Percentiles rank a stretch among this genome's conserved stretches.
phyloP scores from a whole-genome alignment of 306 rosid genomes.

The Albizia julibrissin region DNA sequence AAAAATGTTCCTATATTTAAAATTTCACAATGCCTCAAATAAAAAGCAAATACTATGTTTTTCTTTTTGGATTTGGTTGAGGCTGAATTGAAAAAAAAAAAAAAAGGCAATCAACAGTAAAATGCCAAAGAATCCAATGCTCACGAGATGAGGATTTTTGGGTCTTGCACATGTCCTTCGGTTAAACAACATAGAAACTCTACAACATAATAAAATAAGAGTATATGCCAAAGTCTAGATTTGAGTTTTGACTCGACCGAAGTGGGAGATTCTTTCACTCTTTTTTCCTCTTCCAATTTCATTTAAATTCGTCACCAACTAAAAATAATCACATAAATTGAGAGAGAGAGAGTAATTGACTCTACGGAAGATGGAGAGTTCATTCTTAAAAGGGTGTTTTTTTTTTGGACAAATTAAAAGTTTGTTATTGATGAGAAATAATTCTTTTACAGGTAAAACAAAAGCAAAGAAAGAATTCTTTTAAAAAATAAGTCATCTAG shows the following conservation, averaged over 20 bases:
- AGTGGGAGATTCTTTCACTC: not conserved
- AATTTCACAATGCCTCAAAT: too few species aligned
- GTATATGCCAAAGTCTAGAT: not conserved
- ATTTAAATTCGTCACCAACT: not conserved
- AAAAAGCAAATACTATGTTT: not conserved
- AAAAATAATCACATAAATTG: not conserved
- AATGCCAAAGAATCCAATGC: conserved; percentile 48
- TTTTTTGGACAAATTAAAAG: too few species aligned
- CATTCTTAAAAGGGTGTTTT: too few species aligned
- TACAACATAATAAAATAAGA: not conserved
- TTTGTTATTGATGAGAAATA: too few species aligned
- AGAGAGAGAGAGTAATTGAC: not conserved
- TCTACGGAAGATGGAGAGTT: not conserved
- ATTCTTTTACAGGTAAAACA: too few species aligned
- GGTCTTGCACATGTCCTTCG: not conserved
- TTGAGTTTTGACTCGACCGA: not conserved
- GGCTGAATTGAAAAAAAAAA: not conserved
- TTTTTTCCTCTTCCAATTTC: not conserved
- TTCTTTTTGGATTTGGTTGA: conserved; percentile 19
- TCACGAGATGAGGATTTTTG: not conserved
- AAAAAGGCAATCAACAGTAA: conserved; percentile 5
- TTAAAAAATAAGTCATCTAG: too few species aligned
- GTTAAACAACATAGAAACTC: not conserved
- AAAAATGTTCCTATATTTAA: too few species aligned
- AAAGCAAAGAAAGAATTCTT: too few species aligned